Percentiles rank a stretch among this genome's conserved stretches.
phyloP scores from a whole-genome alignment of 2,329 filamentous ascomycete genomes.

The Colletotrichum karsti region DNA sequence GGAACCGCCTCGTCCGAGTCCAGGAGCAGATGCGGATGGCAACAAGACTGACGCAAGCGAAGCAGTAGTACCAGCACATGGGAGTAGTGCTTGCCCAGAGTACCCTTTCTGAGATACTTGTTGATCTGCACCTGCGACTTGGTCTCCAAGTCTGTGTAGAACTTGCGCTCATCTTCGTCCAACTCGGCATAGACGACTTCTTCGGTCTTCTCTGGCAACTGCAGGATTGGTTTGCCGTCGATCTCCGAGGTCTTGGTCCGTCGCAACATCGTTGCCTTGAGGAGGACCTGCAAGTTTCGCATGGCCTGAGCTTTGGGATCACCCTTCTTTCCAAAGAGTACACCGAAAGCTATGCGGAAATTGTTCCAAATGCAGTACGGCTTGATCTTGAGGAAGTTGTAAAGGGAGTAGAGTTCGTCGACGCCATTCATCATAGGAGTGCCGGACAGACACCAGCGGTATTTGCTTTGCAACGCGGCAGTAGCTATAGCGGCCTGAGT shows the following conservation, averaged over 20 bases:
- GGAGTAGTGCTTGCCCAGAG: slow-evolving; percentile 78
- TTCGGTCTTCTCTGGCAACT: slow-evolving; percentile 72
- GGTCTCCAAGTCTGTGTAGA: slow-evolving; percentile 74
- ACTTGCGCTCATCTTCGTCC: slow-evolving; percentile 67
- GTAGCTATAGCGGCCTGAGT: slow-evolving; percentile 63
- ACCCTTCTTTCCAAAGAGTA: slow-evolving; percentile 43
- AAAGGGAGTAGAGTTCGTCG: slow-evolving; percentile 78
- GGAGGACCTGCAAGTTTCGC: slow-evolving; percentile 75
- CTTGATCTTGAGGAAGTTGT: slow-evolving; percentile 79
- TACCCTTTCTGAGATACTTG: slow-evolving; percentile 75
- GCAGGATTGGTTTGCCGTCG: slow-evolving; percentile 80
- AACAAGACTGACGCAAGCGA: slow-evolving; percentile 82
- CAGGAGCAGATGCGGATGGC: slow-evolving; percentile 76
- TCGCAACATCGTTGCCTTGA: slow-evolving; percentile 83
- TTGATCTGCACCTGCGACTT: slow-evolving; percentile 78
- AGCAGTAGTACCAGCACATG: slow-evolving; percentile 83
- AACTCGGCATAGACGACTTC: slow-evolving; percentile 71
- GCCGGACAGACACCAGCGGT: slow-evolving; percentile 80
- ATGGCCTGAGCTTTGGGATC: slow-evolving; percentile 72
- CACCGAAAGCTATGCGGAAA: slow-evolving; percentile 65
- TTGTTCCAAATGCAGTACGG: slow-evolving; percentile 74
- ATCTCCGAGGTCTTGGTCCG: slow-evolving; percentile 83
- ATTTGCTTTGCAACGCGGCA: slow-evolving; percentile 60
- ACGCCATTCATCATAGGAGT: slow-evolving; percentile 92
- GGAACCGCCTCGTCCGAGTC: slow-evolving; percentile 50